phyloP scores from a whole-genome alignment of 78 protist genomes.

The Isochrysis galbana region DNA sequence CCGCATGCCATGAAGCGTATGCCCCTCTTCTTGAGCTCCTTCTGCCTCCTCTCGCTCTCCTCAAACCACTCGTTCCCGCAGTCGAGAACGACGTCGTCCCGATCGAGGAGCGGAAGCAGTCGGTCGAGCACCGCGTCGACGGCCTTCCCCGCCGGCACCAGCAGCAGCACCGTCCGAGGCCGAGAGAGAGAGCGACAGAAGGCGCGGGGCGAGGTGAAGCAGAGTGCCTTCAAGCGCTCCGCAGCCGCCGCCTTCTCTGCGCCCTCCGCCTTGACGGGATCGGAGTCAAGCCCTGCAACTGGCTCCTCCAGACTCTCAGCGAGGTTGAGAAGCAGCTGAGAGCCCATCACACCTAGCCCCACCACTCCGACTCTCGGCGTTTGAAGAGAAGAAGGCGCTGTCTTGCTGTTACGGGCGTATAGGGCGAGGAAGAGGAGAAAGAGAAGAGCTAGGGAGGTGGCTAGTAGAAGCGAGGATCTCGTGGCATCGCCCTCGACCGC shows the following conservation, averaged over 20 bases:
- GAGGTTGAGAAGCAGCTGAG: slow-evolving; percentile 88
- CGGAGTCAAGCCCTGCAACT: no score
- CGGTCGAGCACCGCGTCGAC: not conserved
- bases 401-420: no score
- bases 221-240: no score
- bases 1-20: slow-evolving; percentile 76
- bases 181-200: slow-evolving; percentile 59
- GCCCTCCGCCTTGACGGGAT: no score
- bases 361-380: slow-evolving; percentile 64
- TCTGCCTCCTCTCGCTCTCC: slow-evolving; percentile 71
- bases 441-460: no score
- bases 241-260: no score
- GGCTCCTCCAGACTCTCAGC: slow-evolving; percentile 70
- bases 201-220: slow-evolving; percentile 57
- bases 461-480: no score
- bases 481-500: no score
- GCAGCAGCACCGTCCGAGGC: slow-evolving; percentile 84
- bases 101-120: not conserved
- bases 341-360: slow-evolving; percentile 96
- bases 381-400: no score
- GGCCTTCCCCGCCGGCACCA: slow-evolving; percentile 82
- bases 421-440: no score
- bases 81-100: slow-evolving; percentile 51
- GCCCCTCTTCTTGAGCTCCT: slow-evolving; percentile 60
- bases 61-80: slow-evolving; percentile 88